Conservation (phyloP, 208 protist species). For the Tritrichomonas musculus region DNA sequence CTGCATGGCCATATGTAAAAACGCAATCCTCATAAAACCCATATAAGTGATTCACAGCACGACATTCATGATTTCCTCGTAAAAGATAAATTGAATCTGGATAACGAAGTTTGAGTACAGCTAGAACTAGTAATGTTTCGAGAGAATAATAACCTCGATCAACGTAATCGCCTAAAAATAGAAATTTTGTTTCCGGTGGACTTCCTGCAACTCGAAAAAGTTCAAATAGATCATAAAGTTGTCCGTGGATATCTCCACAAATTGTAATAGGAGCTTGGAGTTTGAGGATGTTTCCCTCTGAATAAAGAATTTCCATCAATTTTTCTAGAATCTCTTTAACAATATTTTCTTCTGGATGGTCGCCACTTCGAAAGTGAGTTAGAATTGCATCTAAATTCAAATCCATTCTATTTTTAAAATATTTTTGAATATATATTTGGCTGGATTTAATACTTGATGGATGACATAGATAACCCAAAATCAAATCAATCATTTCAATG, state of each 20-base stretch:
- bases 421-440: no score
- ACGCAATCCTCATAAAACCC: not conserved
- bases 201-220: not conserved
- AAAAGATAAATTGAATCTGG: not conserved
- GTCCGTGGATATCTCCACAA: no score
- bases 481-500: no score
- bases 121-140: not conserved
- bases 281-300: no score
- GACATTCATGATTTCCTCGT: not conserved
- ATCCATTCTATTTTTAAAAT: no score
- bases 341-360: not conserved
- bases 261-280: no score
- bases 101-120: not conserved
- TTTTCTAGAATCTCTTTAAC: not conserved
- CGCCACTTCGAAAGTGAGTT: no score
- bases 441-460: no score
- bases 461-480: no score
- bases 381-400: no score
- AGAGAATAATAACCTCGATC: not conserved
- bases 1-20: not conserved
- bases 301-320: not conserved
- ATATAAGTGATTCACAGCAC: not conserved
- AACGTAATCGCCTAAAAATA: not conserved
- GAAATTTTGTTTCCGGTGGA: not conserved
- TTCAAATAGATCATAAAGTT: no score